A percentile compares a stretch with the other conserved stretches of the same genome.
Conservation (phyloP, 306 rosid genomes). For the Vigna mungo region DNA sequence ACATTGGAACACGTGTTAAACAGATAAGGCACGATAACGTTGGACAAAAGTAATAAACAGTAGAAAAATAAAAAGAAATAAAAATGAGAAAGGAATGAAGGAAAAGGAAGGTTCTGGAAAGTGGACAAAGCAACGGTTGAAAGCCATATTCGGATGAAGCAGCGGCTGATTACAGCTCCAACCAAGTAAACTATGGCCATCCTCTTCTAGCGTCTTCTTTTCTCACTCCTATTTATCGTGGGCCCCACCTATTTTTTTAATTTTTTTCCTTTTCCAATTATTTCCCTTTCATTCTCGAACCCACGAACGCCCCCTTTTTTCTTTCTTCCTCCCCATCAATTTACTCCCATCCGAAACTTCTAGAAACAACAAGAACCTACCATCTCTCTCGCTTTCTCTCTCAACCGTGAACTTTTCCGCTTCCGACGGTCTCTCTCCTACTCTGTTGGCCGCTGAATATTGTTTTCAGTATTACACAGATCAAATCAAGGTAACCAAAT, state of each 20-base stretch:
- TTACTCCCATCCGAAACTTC: slow-evolving; percentile 68
- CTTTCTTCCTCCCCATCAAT: slow-evolving; percentile 41
- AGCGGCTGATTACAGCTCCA: slow-evolving; percentile 23
- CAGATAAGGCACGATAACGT: slow-evolving; percentile 15
- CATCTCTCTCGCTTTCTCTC: slow-evolving; percentile 24
- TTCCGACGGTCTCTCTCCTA: not conserved
- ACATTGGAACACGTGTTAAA: slow-evolving; percentile 44
- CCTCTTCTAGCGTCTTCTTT: slow-evolving; percentile 63
- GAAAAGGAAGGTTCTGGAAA: slow-evolving; percentile 70
- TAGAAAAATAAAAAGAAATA: not conserved
- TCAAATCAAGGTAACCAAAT: slow-evolving; percentile 41
- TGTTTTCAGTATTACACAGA: too few relatives aligned
- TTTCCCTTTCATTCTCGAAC: slow-evolving; percentile 61
- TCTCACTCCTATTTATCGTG: slow-evolving; percentile 45
- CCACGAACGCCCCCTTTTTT: slow-evolving; percentile 47
- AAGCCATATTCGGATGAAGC: slow-evolving; percentile 31
- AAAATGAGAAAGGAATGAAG: not conserved
- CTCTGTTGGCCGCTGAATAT: not conserved
- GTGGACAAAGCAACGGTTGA: slow-evolving; percentile 40
- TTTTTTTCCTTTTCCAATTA: not conserved
- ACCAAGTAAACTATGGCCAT: slow-evolving; percentile 6
- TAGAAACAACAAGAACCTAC: slow-evolving; percentile 65
- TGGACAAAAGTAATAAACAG: slow-evolving; percentile 22
- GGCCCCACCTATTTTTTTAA: slow-evolving; percentile 52
- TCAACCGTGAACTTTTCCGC: slow-evolving; percentile 26